Evolutionary conservation across 2,329 filamentous ascomycete species (phyloP), one percentile per base, ranked within the genome.

Genomic region (Arthroderma sp.): DNA sequence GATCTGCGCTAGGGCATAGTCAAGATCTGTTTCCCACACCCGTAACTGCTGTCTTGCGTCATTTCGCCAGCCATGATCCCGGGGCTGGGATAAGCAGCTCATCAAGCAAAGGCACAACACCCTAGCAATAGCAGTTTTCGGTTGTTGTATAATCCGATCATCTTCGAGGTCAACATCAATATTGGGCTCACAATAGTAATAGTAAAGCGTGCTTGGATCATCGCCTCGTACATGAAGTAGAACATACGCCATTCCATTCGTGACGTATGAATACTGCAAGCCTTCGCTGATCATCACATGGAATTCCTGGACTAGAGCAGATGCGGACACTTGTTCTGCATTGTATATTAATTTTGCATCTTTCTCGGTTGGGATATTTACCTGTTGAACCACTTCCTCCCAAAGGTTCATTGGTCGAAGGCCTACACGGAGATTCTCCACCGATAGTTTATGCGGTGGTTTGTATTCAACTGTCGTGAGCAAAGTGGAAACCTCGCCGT

Each of bases 111-210:
- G 46, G 39, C 47, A 55, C 6, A 58, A 34, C 5, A 52, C 41
- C 22, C 54, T 45, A 6, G 42, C 47, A 48, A 60, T 43, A 22
- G 53, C 44, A 6, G 52, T 58, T 27, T 32, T 49, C 30, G 48
- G 45, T 40, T 46, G 44, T 9, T 37, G 34, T 31, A 48, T 50
- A 43, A 27, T 42, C 34, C 37, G 29, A 39, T 45, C 40, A 36
- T 46, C 43, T 6, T 45, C 46, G 28, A 10, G 4, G 40, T 48
- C 30, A 27, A 49, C 44, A 30, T 58, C 52, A 29, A 44, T 48
- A 27, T 54, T 52, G 1, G 53, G 57, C 29, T 60, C 52, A 43
- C 51, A 53, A 8, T 57, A 47, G 48, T 54, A 52, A 47, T 60
- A 59, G 46, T 56, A 56, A 2, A 60, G 52, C 5, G 47, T 56